Base-by-base conservation (phyloP, 352 stramenopile species). In the Phytophthora chlamydospora region DNA sequence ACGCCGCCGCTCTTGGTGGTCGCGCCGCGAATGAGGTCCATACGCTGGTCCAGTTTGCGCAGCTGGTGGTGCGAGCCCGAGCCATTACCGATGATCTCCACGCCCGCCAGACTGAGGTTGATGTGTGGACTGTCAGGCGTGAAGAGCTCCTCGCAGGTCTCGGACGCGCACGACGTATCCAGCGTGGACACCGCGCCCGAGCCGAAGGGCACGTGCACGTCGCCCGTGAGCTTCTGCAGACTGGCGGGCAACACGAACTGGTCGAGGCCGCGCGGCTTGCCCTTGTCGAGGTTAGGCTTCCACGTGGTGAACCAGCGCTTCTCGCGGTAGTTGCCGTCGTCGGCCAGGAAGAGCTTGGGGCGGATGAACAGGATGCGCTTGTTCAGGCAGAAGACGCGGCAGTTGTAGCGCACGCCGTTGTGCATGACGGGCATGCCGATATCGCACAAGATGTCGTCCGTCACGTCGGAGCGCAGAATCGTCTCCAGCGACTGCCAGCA, bases 81-180 rank as follows among this genome's bases (percentile, higher is more conserved):
- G 8, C 97, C 97, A 68, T 99, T 99, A 11, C 94, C 93, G 55
- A 99, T 96, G 66, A 99, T 99, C 66, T 99, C 97, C 16, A 99
- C 96, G 24, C 97, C 97, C 2, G 89, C 80, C 19, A 99, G 73
- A 57, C 75, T 76, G 4, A 98, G 71, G 43, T 96, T 89, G 72
- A 99, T 99, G 75, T 99, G 97, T 10, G 97, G 95, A 35, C 89
- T 90, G 59, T 94, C 80, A 0, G 97, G 95, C 24, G 97, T 99
- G 85, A 98, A 99, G 29, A 99, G 78, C 75, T 99, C 97, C 75
- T 99, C 97, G 71, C 97, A 99, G 17, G 93, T 97, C 83, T 99
- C 97, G 40, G 91, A 97, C 21, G 90, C 90, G 50, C 80, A 91
- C 56, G 81, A 83, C 14, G 95, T 93, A 58, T 98, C 95, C 14